A percentile compares a stretch with the other conserved stretches of the same genome.
Conservation (phyloP, 208 protist species). For the Endotrypanum monterogeii region DNA sequence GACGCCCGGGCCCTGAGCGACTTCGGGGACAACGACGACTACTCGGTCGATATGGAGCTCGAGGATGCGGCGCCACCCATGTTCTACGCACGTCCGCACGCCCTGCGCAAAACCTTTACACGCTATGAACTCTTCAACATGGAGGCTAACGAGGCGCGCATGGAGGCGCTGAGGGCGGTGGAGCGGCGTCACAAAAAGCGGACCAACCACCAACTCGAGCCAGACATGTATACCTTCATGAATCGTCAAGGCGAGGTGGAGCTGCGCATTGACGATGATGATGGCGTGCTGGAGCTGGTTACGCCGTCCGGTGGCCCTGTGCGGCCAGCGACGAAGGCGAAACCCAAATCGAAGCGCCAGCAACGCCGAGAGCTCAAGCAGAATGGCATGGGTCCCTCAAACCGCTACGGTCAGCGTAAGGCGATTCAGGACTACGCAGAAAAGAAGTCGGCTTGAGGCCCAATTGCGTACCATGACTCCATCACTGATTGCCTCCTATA, state of each 20-base stretch:
- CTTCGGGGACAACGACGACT: slow-evolving; percentile 32
- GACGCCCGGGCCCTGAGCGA: slow-evolving; percentile 39
- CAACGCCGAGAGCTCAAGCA: slow-evolving; percentile 72
- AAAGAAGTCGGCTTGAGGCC: background rate
- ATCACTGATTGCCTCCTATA: background rate
- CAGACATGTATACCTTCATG: slow-evolving; percentile 71
- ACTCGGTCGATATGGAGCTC: slow-evolving; percentile 35
- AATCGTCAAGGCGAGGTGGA: slow-evolving; percentile 82
- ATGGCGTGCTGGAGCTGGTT: slow-evolving; percentile 80
- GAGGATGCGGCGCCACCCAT: slow-evolving; percentile 45
- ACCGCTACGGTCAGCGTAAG: slow-evolving; percentile 63
- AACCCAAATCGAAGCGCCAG: slow-evolving; percentile 67
- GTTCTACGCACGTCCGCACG: slow-evolving; percentile 73
- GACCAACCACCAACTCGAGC: slow-evolving; percentile 83
- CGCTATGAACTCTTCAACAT: slow-evolving; percentile 80
- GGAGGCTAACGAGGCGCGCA: slow-evolving; percentile 57
- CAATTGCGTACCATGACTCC: too few species aligned
- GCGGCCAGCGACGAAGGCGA: slow-evolving; percentile 36
- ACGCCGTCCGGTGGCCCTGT: slow-evolving; percentile 23
- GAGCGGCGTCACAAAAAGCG: slow-evolving; percentile 50
- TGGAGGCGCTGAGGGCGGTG: slow-evolving; percentile 29
- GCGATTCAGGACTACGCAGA: slow-evolving; percentile 63
- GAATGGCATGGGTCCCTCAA: slow-evolving; percentile 45
- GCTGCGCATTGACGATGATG: slow-evolving; percentile 87
- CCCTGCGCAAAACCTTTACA: slow-evolving; percentile 47